These are phyloP conservation scores for Fusarium luffae DNA, from an alignment of 2,329 filamentous ascomycete genomes.

Conservation along the genomic window DNA sequence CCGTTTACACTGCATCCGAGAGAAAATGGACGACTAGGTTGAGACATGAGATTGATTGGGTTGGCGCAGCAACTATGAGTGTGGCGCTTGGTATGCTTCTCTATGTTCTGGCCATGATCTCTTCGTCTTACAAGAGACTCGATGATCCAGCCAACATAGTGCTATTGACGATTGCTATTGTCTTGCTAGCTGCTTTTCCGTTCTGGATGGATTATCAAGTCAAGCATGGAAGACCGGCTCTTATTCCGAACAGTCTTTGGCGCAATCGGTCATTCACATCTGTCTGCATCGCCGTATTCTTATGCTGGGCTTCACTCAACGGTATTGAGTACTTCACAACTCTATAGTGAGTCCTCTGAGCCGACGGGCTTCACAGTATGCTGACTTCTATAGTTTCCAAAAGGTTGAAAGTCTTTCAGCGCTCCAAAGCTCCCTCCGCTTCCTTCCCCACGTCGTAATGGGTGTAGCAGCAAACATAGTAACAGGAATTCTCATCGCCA, in stretches of 20 bases:
- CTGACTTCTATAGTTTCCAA: constrained; percentile 44
- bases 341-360: constrained; percentile 50
- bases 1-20: constrained; percentile 34
- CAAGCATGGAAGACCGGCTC: constrained; percentile 58
- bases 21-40: constrained; percentile 45
- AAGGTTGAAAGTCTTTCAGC: constrained; percentile 58
- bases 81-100: constrained; percentile 60
- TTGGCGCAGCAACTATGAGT: constrained; percentile 59
- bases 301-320: constrained; percentile 60
- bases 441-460: constrained; percentile 59
- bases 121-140: constrained; percentile 54
- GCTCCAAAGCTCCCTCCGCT: constrained; percentile 59
- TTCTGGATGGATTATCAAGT: constrained; percentile 66
- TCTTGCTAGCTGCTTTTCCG: constrained; percentile 61
- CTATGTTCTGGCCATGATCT: constrained; percentile 62
- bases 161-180: constrained; percentile 56
- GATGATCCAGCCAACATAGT: constrained; percentile 55
- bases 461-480: constrained; percentile 56
- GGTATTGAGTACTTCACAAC: constrained; percentile 60
- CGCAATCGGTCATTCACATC: constrained; percentile 64
- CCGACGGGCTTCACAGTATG: no score
- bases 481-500: constrained; percentile 56
- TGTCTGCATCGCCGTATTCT: constrained; percentile 62
- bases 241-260: constrained; percentile 72
- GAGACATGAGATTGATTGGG: constrained; percentile 63